A percentile compares a stretch with the other conserved stretches of the same genome.
These are phyloP conservation scores for Phytopythium montanum DNA, from an alignment of 352 stramenopile genomes.

Conservation along the genomic window DNA sequence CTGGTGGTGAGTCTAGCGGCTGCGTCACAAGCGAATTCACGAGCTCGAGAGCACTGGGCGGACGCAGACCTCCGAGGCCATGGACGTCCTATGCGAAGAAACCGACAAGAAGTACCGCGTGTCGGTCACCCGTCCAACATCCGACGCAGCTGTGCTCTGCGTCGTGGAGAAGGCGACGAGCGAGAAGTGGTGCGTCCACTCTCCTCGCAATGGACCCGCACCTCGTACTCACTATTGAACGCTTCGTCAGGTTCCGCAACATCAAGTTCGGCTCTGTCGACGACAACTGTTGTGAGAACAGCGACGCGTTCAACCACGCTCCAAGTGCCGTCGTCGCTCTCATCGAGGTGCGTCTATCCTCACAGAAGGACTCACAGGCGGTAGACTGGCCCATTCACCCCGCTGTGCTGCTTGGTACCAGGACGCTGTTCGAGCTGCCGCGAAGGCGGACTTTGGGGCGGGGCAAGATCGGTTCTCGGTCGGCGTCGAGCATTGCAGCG, in stretches of 20 bases:
- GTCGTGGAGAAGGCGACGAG: neutral
- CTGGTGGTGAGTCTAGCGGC: too few relatives aligned
- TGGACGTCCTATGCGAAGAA: neutral
- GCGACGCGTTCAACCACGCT: neutral
- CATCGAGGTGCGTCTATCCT: neutral
- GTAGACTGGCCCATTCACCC: too few relatives aligned
- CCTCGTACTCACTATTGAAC: neutral
- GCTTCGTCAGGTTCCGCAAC: neutral
- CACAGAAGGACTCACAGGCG: too few relatives aligned
- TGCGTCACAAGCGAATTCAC: too few relatives aligned
- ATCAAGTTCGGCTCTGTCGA: neutral
- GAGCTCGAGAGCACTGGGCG: too few relatives aligned
- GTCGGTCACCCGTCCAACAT: neutral
- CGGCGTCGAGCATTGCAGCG: neutral
- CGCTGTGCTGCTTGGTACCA: too few relatives aligned
- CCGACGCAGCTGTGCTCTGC: neutral
- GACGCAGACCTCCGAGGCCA: neutral
- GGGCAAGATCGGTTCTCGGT: neutral
- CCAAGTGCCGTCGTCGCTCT: neutral
- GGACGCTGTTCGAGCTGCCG: neutral
- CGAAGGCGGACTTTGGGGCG: neutral
- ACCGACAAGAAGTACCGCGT: neutral
- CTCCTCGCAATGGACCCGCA: neutral
- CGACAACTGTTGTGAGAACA: neutral
- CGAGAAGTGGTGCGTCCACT: neutral